Conservation (phyloP, 371 early-diverging fungal genomes). For the Mortierella sp. region DNA sequence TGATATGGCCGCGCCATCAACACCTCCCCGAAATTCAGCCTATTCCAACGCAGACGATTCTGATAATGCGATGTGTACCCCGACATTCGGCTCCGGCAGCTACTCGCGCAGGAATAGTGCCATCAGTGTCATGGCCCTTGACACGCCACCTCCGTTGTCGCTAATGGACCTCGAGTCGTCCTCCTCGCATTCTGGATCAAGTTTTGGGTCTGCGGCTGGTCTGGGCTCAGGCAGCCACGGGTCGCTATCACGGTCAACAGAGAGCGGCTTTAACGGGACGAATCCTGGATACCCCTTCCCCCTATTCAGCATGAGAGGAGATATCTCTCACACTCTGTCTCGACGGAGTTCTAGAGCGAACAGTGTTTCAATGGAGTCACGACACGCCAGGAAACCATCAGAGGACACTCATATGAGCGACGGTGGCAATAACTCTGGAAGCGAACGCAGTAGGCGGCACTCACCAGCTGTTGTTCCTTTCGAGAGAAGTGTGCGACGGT, state of each 20-base stretch:
- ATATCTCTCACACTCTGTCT: conserved; percentile 22
- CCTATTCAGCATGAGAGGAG: conserved; percentile 39
- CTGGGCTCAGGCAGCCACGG: conserved; percentile 19
- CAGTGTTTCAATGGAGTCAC: conserved; percentile 56
- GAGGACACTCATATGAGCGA: conserved; percentile 58
- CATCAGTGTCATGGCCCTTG: conserved; percentile 56
- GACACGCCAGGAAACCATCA: conserved; percentile 49
- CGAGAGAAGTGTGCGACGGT: conserved; percentile 54
- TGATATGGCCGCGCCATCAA: conserved; percentile 45
- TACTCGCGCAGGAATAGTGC: conserved; percentile 50
- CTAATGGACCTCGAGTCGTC: conserved; percentile 55
- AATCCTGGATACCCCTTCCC: conserved; percentile 46
- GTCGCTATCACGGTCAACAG: conserved; percentile 10
- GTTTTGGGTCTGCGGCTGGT: conserved; percentile 29
- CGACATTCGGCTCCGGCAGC: conserved; percentile 48
- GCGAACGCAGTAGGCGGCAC: conserved; percentile 50
- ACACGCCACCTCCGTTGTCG: conserved; percentile 54
- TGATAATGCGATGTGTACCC: conserved; percentile 58
- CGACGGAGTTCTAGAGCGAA: conserved; percentile 54
- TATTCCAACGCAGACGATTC: conserved; percentile 52
- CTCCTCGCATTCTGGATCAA: conserved; percentile 34
- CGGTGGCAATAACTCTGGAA: conserved; percentile 56
- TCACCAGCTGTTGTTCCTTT: conserved; percentile 50
- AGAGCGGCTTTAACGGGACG: conserved; percentile 14
- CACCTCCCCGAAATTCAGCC: conserved; percentile 42